These are phyloP conservation scores for Phlebopus sp. DNA, from an alignment of 1,284 basidiomycete genomes.

Conservation along the genomic window DNA sequence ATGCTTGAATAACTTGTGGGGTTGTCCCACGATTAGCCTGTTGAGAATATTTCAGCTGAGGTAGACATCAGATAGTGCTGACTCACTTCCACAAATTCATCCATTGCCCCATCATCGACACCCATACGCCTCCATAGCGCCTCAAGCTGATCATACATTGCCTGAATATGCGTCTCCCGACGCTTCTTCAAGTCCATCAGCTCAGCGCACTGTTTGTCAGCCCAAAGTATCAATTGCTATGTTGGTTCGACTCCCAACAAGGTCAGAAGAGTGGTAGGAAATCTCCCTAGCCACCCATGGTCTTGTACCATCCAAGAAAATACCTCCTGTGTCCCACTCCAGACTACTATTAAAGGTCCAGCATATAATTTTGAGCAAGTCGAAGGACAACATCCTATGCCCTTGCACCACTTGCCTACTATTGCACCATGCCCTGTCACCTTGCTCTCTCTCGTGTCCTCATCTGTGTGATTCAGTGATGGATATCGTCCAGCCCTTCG, in stretches of 20 bases:
- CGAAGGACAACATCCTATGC: too few species aligned
- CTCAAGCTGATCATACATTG: constrained; percentile 84
- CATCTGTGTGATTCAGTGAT: too few species aligned
- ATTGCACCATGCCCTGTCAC: too few species aligned
- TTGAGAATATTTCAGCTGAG: background rate
- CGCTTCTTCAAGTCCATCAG: constrained; percentile 67
- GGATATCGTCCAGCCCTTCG: too few species aligned
- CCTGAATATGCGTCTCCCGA: constrained; percentile 76
- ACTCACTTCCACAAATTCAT: constrained; percentile 73
- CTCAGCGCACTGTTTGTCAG: constrained; percentile 50
- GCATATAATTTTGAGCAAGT: too few species aligned
- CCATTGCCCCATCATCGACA: constrained; percentile 69
- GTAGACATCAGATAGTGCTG: too few species aligned
- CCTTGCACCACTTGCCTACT: too few species aligned
- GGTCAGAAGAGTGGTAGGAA: constrained; percentile 40
- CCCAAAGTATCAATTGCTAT: constrained; percentile 61
- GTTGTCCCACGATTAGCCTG: constrained; percentile 68
- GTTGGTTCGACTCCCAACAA: constrained; percentile 65
- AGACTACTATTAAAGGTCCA: too few species aligned
- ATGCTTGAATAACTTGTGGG: constrained; percentile 69
- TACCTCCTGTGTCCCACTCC: too few species aligned
- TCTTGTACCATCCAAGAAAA: too few species aligned
- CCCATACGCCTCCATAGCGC: constrained; percentile 78
- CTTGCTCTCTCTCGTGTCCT: too few species aligned
- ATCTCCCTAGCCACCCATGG: too few species aligned